Conservation (phyloP, 805 yeast species). For the Saccharomycopsis oosterbeekiorum region DNA sequence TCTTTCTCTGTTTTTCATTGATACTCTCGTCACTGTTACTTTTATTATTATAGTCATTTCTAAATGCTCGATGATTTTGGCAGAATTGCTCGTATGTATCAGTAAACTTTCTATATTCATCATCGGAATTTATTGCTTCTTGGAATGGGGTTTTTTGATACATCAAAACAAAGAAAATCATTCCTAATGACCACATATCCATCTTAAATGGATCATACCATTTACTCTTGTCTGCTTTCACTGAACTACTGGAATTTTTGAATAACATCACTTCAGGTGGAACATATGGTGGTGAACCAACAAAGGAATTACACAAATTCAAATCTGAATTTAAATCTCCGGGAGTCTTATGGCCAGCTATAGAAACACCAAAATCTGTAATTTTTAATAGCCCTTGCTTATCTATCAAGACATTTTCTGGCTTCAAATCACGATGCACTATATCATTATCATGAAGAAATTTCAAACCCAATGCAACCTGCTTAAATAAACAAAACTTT, state of each 20-base stretch:
- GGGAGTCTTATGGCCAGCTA: constrained; percentile 46
- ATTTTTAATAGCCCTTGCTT: constrained; percentile 52
- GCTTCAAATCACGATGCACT: constrained; percentile 91
- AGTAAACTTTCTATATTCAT: constrained; percentile 47
- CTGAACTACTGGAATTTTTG: constrained; percentile 8
- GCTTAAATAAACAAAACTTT: constrained; percentile 73
- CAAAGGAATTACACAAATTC: constrained; percentile 35
- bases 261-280: constrained; percentile 60
- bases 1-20: constrained; percentile 24
- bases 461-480: constrained; percentile 66
- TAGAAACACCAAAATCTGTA: constrained; percentile 96
- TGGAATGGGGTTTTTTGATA: constrained; percentile 53
- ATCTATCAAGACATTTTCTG: constrained; percentile 79
- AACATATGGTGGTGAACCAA: constrained; percentile 75
- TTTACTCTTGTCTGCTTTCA: constrained; percentile 23
- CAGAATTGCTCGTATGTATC: constrained; percentile 35
- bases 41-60: constrained; percentile 15
- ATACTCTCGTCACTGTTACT: neutral
- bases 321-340: constrained; percentile 37
- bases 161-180: constrained; percentile 51
- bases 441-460: constrained; percentile 69
- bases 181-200: constrained; percentile 69
- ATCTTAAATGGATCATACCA: constrained; percentile 55
- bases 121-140: constrained; percentile 36
- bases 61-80: constrained; percentile 37